phyloP scores from a whole-genome alignment of 495 filamentous ascomycete species.

The Neurospora sp. region DNA sequence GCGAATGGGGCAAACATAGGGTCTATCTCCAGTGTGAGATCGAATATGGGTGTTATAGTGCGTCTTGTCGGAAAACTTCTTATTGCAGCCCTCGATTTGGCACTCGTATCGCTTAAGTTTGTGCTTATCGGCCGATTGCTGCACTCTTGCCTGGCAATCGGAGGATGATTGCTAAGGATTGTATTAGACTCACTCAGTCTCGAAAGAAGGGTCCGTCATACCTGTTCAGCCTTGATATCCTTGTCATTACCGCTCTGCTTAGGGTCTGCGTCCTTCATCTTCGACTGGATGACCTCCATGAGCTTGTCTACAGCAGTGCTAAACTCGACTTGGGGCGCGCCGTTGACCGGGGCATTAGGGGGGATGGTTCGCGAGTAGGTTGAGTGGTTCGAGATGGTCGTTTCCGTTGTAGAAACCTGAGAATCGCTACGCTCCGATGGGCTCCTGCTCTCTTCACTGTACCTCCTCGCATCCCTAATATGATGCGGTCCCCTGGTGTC shows the following conservation, averaged over 20 bases:
- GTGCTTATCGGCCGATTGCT: conserved; percentile 1
- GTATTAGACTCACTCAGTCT: neutral
- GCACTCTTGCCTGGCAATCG: neutral
- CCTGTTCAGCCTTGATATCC: conserved; percentile 4
- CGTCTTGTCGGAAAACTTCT: conserved; percentile 84
- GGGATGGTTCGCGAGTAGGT: conserved; percentile 14
- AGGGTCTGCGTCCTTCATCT: conserved; percentile 18
- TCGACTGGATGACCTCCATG: conserved; percentile 84
- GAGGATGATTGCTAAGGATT: neutral
- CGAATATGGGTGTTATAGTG: conserved; percentile 86
- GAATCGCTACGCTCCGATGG: conserved; percentile 31
- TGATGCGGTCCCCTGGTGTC: conserved; percentile 3
- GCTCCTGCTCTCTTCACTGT: conserved; percentile 17
- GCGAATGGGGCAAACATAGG: conserved; percentile 67
- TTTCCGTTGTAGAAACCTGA: conserved; percentile 10
- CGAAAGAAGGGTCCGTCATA: neutral
- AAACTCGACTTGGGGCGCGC: conserved; percentile 44
- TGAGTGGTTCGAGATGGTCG: conserved; percentile 4
- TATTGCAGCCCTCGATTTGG: conserved; percentile 62
- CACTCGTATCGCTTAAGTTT: conserved; percentile 65
- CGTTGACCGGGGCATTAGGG: conserved; percentile 15
- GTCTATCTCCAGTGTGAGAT: conserved; percentile 83
- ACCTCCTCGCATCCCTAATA: conserved; percentile 4
- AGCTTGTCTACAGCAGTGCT: conserved; percentile 76
- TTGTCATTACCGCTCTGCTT: neutral